Evolutionary conservation across 169 alveolate species (phyloP).

Genomic region (Eimeria sp.): DNA sequence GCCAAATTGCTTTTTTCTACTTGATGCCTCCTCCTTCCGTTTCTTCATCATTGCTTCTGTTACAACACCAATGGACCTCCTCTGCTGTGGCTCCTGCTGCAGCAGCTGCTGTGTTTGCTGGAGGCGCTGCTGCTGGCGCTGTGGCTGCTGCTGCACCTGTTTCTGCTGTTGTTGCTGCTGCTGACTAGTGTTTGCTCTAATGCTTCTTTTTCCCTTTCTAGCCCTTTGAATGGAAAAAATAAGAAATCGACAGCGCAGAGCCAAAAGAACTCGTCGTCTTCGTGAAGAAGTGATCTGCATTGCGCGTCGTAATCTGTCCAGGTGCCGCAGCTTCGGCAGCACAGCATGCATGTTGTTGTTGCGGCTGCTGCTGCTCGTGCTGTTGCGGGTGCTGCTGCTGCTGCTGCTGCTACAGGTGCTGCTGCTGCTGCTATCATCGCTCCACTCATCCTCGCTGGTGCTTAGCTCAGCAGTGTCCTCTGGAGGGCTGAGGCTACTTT

Average conservation of each 20-base stretch:
- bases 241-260: conserved; percentile 12
- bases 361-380: conserved; percentile 22
- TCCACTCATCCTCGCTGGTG: conserved; percentile 52
- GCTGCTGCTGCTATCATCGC: conserved; percentile 70
- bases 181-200: neutral
- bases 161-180: conserved; percentile 55
- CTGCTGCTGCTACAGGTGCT: conserved; percentile 6
- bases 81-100: neutral
- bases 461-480: neutral
- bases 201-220: neutral
- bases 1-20: conserved; percentile 53
- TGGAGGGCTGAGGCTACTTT: conserved; percentile 23
- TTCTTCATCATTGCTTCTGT: conserved; percentile 64
- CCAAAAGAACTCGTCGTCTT: conserved; percentile 11
- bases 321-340: conserved; percentile 43
- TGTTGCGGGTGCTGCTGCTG: neutral
- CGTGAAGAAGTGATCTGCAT: neutral
- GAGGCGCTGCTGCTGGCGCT: conserved; percentile 22
- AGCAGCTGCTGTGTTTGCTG: neutral
- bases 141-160: neutral
- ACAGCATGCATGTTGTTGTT: neutral
- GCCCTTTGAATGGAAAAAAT: neutral
- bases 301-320: neutral
- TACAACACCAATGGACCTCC: conserved; percentile 6
- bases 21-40: conserved; percentile 60